Base-by-base conservation (phyloP, 202 grass and related monocot species). In the Setaria viridis region DNA sequence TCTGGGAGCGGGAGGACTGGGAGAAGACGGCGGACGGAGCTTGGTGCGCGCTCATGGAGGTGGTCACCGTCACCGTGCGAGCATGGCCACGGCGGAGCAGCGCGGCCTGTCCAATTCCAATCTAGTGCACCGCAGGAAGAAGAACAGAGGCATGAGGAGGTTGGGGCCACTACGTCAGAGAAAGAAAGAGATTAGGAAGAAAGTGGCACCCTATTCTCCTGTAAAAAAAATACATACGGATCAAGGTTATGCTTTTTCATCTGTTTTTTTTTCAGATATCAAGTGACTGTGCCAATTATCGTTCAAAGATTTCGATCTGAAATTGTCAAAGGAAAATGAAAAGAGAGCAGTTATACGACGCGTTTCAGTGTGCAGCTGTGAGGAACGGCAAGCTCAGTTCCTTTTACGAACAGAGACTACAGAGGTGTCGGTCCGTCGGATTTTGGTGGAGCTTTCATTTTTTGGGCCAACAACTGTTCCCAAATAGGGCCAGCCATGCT, bases 341-440 rank as follows among this genome's bases (percentile, higher is more conserved):
- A 6, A 51, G 9, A 70, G 12, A 60, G 57, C n/a, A 60, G 19
- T 48, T 70, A n/a, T 35, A 33, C 19, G 59, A 19, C 19, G 59
- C 4, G n/a, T 1, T 48, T n/a, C 15, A 48, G 69, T 15, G 25
- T 25, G 25, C 25, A 83, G 88, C 80, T 87, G 79, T 87, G 39
- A 80, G 65, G 72, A 79, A 72, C 50, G 29, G 67, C 80, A 74
- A 65, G 50, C 35, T 17, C 21, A 30, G 71, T 55, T 70, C 25
- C 35, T 80, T 80, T 80, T 25, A 25, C 25, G 25, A 49, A 49
- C 30, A 49, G 32, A 32, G 32, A 19, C 62, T 43, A 32, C 30
- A n/a, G 15, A 8, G 50, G 21, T 70, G 79, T 48, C 15, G 9
- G 51, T 46, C 47, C 74, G 84, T 84, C 45, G 9, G 62, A 35